These are phyloP conservation scores for Capillidium heterosporum DNA, from an alignment of 371 early-diverging fungal species.

Conservation along the genomic window DNA sequence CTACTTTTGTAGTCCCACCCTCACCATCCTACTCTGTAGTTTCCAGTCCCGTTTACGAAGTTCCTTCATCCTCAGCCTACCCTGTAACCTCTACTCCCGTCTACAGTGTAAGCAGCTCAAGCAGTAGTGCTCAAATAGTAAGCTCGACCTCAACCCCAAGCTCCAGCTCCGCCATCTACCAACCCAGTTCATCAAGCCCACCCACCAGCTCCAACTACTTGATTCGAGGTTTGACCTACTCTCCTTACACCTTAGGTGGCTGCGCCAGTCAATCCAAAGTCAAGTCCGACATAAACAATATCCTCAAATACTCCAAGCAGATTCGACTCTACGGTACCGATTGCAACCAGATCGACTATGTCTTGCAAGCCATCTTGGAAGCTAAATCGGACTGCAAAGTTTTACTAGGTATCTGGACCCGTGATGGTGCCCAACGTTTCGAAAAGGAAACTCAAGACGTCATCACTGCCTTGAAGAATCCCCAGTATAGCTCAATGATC, in stretches of 20 bases:
- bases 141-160: too few species aligned
- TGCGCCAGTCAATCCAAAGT: neutral
- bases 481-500: neutral
- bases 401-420: conserved; percentile 1
- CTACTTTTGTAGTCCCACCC: too few species aligned
- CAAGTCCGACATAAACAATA: neutral
- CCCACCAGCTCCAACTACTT: neutral
- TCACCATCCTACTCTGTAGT: too few species aligned
- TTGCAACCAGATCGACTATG: neutral
- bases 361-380: neutral
- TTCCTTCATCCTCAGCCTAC: too few species aligned
- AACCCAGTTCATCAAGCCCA: neutral
- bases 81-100: too few species aligned
- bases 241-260: neutral
- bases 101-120: too few species aligned
- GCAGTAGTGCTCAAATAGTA: too few species aligned
- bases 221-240: neutral
- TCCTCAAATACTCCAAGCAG: neutral
- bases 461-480: neutral
- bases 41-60: too few species aligned
- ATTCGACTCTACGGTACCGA: conserved; percentile 1
- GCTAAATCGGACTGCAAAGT: neutral
- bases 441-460: neutral
- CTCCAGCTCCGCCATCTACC: too few species aligned
- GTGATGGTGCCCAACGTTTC: neutral